phyloP scores from a whole-genome alignment of 2,329 filamentous ascomycete species.

The Diplodia sapinea region DNA sequence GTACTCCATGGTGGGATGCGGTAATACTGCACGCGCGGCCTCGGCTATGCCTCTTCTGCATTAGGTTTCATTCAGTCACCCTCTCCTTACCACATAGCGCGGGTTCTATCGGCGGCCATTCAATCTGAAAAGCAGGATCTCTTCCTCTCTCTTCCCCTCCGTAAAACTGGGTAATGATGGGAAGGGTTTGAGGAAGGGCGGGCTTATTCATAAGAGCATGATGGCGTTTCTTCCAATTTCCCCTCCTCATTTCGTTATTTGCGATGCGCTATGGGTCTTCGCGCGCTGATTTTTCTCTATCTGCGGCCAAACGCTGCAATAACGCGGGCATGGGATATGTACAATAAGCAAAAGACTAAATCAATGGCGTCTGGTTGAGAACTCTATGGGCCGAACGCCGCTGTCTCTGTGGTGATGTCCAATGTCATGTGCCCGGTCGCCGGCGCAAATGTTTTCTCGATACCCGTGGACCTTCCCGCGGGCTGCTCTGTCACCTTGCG shows the following conservation, averaged over 20 bases:
- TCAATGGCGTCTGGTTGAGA: conserved; percentile 1
- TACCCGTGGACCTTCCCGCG: too few relatives aligned
- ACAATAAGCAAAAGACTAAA: conserved; percentile 20
- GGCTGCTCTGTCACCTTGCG: too few relatives aligned
- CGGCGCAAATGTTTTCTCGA: not conserved
- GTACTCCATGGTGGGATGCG: not conserved
- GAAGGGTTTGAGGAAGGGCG: not conserved
- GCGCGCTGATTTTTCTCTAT: not conserved
- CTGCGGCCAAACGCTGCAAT: not conserved
- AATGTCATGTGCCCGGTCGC: not conserved
- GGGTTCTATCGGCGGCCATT: not conserved
- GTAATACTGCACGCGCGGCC: not conserved
- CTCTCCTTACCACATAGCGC: conserved; percentile 11
- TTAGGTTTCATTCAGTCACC: not conserved
- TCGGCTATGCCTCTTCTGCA: not conserved
- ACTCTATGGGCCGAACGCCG: not conserved
- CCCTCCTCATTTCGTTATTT: not conserved
- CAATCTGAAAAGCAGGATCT: conserved; percentile 13
- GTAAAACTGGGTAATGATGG: conserved; percentile 11
- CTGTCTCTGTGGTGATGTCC: not conserved
- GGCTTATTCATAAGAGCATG: not conserved
- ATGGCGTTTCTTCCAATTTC: conserved; percentile 18
- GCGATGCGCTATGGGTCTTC: not conserved
- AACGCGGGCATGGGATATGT: conserved; percentile 4
- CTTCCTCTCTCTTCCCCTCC: not conserved